Base-by-base conservation (phyloP, 345 rosid species). In the Odontarrhena argentea region DNA sequence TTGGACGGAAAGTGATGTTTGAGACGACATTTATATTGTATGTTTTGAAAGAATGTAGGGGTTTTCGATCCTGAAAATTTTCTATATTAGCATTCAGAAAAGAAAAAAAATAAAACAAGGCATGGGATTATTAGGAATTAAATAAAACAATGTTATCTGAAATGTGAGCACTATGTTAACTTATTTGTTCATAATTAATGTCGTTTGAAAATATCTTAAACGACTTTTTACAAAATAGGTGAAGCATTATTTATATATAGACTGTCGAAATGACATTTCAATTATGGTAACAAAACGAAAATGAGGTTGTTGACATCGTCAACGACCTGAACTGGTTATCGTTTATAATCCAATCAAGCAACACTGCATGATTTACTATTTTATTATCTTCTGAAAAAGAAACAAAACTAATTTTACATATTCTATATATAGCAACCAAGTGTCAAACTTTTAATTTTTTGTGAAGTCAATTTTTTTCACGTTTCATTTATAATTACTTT, bases 401-500 rank as follows among this genome's bases (percentile, higher is more conserved):
- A 36, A 37, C 26, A 12, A 62, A 11, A 1, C 68, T 30, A 73
- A 58, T 5, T 65, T 66, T 65, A 65, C 38, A 51, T 8, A 28
- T 43, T 25, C 55, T 66, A 65, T 65, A 43, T 11, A 52, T 59
- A 65, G 67, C 24, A 38, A n/a, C 11, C 0, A 3, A 38, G 26
- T 25, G 58, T 38, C 6, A 22, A 22, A 3, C 6, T 28, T 28
- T 28, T 28, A 3, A 2, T 28, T 28, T 36, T 36, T 47, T n/a
- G 24, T 37, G 25, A 40, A n/a, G 9, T 48, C 4, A 6, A 45
- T 56, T 32, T 55, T 43, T 24, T 22, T 6, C 9, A 32, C 22
- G 0, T 12, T 74, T 35, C 5, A 45, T 48, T 52, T 66, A 60
- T 73, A 73, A 60, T 47, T 58, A 50, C 37, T 42, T 36, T 43